These are phyloP conservation scores for Oryza australiensis DNA, from an alignment of 176 grass and related monocot genomes.

Conservation along the genomic window DNA sequence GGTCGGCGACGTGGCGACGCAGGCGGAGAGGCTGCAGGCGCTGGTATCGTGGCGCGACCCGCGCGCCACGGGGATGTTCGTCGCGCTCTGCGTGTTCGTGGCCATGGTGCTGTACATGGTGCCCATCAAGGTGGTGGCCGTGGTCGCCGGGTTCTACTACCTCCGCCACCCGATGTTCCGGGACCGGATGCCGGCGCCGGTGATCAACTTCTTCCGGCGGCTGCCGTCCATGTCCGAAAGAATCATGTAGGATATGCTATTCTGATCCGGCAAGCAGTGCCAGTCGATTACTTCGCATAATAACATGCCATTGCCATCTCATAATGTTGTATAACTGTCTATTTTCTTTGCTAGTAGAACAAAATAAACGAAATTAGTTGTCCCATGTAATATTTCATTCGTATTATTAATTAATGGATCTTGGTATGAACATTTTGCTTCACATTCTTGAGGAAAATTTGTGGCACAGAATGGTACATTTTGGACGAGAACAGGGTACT, in stretches of 20 bases:
- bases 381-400: neutral
- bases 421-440: neutral
- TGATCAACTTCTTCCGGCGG: conserved; percentile 77
- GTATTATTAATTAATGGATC: neutral
- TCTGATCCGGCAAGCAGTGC: neutral
- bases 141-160: conserved; percentile 68
- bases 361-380: neutral
- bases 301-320: neutral
- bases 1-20: conserved; percentile 81
- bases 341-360: neutral
- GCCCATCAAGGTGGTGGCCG: conserved; percentile 53
- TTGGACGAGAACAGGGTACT: neutral
- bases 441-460: neutral
- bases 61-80: conserved; percentile 79
- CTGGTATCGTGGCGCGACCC: conserved; percentile 90
- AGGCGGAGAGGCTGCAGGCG: conserved; percentile 84
- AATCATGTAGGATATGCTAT: conserved; percentile 47
- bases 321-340: neutral
- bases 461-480: neutral
- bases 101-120: conserved; percentile 69
- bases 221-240: conserved; percentile 78
- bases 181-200: conserved; percentile 60
- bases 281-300: neutral
- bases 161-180: conserved; percentile 88
- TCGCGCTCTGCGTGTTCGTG: conserved; percentile 60